Conservation (phyloP, 768 basidiomycete genomes). For the Suillus discolor region DNA sequence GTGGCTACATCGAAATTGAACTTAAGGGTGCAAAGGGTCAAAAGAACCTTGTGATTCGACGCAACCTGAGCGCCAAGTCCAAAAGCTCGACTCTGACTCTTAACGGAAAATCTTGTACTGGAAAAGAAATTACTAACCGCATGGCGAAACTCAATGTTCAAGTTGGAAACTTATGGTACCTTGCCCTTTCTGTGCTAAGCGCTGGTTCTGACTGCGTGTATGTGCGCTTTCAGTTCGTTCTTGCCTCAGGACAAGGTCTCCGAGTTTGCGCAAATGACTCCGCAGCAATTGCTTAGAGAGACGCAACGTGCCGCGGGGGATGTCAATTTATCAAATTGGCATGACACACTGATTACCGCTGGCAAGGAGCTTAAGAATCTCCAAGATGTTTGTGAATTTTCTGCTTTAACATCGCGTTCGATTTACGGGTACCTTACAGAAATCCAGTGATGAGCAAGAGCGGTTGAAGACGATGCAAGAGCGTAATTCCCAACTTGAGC, state of each 20-base stretch:
- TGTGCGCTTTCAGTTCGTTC: conserved; percentile 65
- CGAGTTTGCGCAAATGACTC: conserved; percentile 89
- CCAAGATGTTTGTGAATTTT: conserved; percentile 49
- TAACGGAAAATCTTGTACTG: conserved; percentile 66
- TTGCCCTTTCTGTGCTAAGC: background rate
- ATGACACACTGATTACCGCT: conserved; percentile 68
- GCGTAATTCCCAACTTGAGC: conserved; percentile 74
- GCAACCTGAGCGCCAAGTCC: conserved; percentile 61
- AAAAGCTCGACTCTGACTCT: conserved; percentile 67
- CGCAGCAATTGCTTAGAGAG: conserved; percentile 78
- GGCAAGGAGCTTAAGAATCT: conserved; percentile 61
- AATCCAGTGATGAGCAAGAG: conserved; percentile 53
- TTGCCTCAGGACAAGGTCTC: conserved; percentile 96
- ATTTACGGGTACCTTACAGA: conserved; percentile 35
- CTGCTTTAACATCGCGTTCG: background rate
- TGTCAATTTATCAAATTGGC: conserved; percentile 75
- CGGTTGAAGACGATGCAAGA: conserved; percentile 63
- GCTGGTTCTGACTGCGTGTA: conserved; percentile 9
- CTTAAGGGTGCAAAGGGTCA: conserved; percentile 72
- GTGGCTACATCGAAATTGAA: conserved; percentile 88
- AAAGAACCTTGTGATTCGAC: conserved; percentile 77
- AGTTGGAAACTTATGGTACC: conserved; percentile 91
- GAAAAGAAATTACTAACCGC: conserved; percentile 58
- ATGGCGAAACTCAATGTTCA: conserved; percentile 80
- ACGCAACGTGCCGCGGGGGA: conserved; percentile 94